These are phyloP conservation scores for Suzukiozyma palmioleophila DNA, from an alignment of 1,139 yeast species.

Conservation along the genomic window DNA sequence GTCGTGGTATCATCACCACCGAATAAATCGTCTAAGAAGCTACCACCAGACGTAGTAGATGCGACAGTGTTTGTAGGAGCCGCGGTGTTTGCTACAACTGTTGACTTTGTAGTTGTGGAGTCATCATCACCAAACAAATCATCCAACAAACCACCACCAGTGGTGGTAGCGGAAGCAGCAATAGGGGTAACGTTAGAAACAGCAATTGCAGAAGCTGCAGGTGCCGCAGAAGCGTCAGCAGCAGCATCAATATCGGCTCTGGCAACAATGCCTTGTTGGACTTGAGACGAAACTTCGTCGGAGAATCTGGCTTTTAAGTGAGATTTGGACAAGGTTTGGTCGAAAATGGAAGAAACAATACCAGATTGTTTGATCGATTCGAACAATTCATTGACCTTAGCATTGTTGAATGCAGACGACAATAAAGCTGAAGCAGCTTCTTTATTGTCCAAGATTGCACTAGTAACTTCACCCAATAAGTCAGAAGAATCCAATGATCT, in stretches of 20 bases:
- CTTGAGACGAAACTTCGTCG: constrained; percentile 11
- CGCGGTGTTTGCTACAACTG: constrained; percentile 1
- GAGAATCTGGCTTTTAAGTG: constrained; percentile 13
- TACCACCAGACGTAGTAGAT: constrained; percentile 4
- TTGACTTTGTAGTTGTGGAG: constrained; percentile 6
- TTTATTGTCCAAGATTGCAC: constrained; percentile 19
- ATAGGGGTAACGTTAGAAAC: constrained; percentile 5
- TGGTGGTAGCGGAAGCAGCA: constrained; percentile 9
- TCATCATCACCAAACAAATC: constrained; percentile 10
- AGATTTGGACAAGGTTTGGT: constrained; percentile 14
- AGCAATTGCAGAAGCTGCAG: constrained; percentile 6
- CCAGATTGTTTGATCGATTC: constrained; percentile 24
- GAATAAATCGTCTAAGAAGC: constrained; percentile 9
- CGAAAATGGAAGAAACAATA: constrained; percentile 16
- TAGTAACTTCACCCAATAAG: constrained; percentile 18
- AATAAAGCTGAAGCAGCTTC: constrained; percentile 19
- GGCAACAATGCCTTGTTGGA: constrained; percentile 14
- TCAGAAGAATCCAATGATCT: constrained; percentile 21
- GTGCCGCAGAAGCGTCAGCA: constrained; percentile 7
- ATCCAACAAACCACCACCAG: constrained; percentile 10
- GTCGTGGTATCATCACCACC: constrained; percentile 3
- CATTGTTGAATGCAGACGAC: constrained; percentile 15
- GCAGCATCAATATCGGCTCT: constrained; percentile 8
- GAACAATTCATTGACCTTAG: constrained; percentile 19
- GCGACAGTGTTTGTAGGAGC: constrained; percentile 3